Percentiles rank a stretch among this genome's conserved stretches.
Conservation (phyloP, 306 rosid genomes). For the Prosopis cineraria region DNA sequence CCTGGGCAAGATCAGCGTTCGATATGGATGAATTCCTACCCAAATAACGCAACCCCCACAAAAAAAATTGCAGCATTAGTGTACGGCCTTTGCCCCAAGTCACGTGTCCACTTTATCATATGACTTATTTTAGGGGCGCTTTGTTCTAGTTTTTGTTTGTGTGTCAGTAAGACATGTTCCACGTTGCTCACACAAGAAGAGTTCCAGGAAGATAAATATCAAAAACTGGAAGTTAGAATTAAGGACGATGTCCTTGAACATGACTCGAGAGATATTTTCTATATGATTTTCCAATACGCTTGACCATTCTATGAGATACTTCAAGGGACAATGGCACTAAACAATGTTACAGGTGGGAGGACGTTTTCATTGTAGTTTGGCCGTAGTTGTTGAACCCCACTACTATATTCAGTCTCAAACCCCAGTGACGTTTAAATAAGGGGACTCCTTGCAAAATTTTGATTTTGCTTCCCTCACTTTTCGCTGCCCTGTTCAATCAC, state of each 20-base stretch:
- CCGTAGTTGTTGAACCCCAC: background rate
- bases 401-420: background rate
- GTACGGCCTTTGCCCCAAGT: background rate
- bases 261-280: no score
- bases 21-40: background rate
- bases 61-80: background rate
- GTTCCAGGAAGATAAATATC: no score
- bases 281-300: no score
- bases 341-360: background rate
- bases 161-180: no score
- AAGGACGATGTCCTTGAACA: no score
- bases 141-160: no score
- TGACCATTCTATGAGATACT: background rate
- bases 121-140: background rate
- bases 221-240: no score
- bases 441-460: background rate
- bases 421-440: background rate
- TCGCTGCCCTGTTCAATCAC: background rate
- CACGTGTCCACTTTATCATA: background rate
- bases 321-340: background rate
- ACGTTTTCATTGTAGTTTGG: slow-evolving; percentile 16
- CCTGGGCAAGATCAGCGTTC: background rate
- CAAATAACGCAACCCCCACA: background rate
- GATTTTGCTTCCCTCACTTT: background rate
- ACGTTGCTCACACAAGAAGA: no score